Conservation (phyloP, 2,329 filamentous ascomycete species). For the Penicillium crustosum region DNA sequence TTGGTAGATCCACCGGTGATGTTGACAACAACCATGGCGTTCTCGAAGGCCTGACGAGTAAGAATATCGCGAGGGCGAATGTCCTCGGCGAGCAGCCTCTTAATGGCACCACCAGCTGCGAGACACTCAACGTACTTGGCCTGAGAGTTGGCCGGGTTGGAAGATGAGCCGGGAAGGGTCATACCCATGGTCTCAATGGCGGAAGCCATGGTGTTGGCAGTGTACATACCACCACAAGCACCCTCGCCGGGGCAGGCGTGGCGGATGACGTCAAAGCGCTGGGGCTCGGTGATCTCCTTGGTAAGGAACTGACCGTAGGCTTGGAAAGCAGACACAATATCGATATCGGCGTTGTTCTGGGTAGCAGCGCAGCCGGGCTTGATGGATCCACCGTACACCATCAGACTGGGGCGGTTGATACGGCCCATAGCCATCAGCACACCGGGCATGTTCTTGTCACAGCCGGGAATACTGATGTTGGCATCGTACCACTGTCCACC, state of each 20-base stretch:
- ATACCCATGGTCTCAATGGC: constrained; percentile 73
- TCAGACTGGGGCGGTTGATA: constrained; percentile 89
- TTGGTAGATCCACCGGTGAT: constrained; percentile 84
- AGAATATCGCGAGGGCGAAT: constrained; percentile 76
- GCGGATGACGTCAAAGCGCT: constrained; percentile 91
- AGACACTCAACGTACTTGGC: constrained; percentile 73
- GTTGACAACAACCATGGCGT: constrained; percentile 80
- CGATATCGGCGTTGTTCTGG: constrained; percentile 73
- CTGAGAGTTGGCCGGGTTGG: constrained; percentile 71
- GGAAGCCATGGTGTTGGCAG: constrained; percentile 73
- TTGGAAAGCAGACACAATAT: constrained; percentile 97
- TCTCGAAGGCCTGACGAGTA: constrained; percentile 77
- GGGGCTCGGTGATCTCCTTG: constrained; percentile 84
- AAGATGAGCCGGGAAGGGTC: constrained; percentile 79
- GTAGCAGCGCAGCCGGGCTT: constrained; percentile 79
- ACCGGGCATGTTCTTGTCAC: constrained; percentile 99
- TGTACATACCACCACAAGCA: constrained; percentile 85
- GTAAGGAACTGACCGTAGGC: constrained; percentile 93
- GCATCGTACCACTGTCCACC: constrained; percentile 98
- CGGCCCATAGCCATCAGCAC: constrained; percentile 91
- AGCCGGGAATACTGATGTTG: constrained; percentile 94
- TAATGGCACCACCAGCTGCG: constrained; percentile 69
- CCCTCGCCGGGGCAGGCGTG: constrained; percentile 83
- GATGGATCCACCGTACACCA: constrained; percentile 97
- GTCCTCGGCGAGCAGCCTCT: constrained; percentile 71